These are phyloP conservation scores for Suillus sp. DNA, from an alignment of 768 basidiomycete genomes.

Conservation along the genomic window DNA sequence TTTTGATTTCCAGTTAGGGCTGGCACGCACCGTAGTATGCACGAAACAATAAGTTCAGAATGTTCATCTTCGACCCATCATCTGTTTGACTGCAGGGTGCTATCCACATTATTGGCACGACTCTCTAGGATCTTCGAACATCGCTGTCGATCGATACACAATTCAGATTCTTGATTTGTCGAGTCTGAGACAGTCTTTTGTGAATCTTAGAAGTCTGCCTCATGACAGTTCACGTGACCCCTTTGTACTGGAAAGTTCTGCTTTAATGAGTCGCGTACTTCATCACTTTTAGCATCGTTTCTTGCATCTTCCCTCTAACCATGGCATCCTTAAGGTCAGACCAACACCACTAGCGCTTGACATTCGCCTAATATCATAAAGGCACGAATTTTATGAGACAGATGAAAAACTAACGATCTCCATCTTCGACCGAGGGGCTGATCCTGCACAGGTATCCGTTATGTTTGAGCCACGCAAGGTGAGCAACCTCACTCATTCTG, in stretches of 20 bases:
- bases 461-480: constrained; percentile 69
- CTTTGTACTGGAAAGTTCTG: constrained; percentile 30
- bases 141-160: neutral
- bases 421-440: constrained; percentile 77
- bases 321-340: constrained; percentile 35
- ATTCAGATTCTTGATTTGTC: neutral
- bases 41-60: neutral
- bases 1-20: constrained; percentile 12
- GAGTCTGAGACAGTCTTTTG: neutral
- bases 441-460: constrained; percentile 62
- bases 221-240: constrained; percentile 26
- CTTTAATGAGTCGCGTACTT: constrained; percentile 3
- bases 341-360: neutral
- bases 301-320: constrained; percentile 5
- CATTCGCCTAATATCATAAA: constrained; percentile 27
- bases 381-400: constrained; percentile 88
- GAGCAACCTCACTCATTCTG: constrained; percentile 15
- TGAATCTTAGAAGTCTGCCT: neutral
- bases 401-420: constrained; percentile 74
- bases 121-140: neutral
- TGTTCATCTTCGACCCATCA: neutral
- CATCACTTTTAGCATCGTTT: neutral
- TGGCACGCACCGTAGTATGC: neutral
- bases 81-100: neutral
- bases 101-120: neutral